These are phyloP conservation scores for Orbilia javanica DNA, from an alignment of 2,329 filamentous ascomycete species.

Conservation along the genomic window DNA sequence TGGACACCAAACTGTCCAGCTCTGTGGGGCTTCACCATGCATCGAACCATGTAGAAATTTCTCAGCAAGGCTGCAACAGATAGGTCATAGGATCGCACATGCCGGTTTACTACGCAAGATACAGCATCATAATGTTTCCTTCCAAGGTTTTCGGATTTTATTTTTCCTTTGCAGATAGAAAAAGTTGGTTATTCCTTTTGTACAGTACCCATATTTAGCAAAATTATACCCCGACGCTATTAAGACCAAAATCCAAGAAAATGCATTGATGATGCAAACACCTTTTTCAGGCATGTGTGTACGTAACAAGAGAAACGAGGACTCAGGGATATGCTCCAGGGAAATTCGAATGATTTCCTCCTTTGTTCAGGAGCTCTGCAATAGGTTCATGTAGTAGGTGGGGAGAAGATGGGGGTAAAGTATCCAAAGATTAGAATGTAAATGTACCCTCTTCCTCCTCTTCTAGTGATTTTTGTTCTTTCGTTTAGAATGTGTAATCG, in stretches of 20 bases:
- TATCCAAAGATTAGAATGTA: not conserved
- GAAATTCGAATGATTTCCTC: constrained; percentile 1
- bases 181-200: constrained; percentile 23
- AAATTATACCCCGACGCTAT: constrained; percentile 37
- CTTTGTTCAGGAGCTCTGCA: not conserved
- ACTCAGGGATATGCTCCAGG: constrained; percentile 5
- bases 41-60: constrained; percentile 27
- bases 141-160: constrained; percentile 26
- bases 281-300: constrained; percentile 26
- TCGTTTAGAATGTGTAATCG: not conserved
- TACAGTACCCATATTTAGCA: constrained; percentile 31
- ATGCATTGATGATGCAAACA: constrained; percentile 11
- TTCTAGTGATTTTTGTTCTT: not conserved
- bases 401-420: not conserved
- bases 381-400: not conserved
- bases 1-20: constrained; percentile 8
- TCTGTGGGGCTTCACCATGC: not conserved
- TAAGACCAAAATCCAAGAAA: constrained; percentile 19
- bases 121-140: constrained; percentile 38
- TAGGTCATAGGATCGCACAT: constrained; percentile 21
- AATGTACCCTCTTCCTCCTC: not conserved
- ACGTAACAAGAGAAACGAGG: constrained; percentile 1
- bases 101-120: constrained; percentile 26
- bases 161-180: constrained; percentile 9
- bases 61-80: not conserved